phyloP scores from a whole-genome alignment of 495 filamentous ascomycete species.

The Margaritispora aquatica region DNA sequence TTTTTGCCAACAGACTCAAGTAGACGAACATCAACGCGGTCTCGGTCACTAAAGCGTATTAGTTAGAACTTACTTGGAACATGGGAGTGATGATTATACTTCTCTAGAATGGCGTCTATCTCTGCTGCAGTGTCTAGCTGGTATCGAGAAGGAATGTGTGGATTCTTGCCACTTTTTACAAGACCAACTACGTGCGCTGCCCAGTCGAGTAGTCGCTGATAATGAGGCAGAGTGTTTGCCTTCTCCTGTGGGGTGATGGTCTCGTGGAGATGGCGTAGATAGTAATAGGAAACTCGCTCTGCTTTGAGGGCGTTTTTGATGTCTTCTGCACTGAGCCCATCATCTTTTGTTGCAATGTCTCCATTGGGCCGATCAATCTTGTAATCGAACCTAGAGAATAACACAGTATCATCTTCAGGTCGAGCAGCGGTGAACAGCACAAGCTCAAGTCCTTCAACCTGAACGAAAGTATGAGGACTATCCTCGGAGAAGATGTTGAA shows the following conservation, averaged over 20 bases:
- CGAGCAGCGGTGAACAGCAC: neutral
- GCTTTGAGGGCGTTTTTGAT: too few species aligned
- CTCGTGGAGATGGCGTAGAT: too few species aligned
- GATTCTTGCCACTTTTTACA: too few species aligned
- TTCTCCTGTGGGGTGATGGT: too few species aligned
- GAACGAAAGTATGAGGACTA: neutral
- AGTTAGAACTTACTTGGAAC: neutral
- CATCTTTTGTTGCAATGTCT: neutral
- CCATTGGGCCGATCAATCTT: neutral
- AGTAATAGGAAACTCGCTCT: too few species aligned
- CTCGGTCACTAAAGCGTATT: neutral
- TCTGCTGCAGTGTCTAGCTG: too few species aligned
- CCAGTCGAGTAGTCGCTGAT: too few species aligned
- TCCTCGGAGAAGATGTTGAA: neutral
- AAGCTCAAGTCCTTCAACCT: neutral
- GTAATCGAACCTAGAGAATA: neutral
- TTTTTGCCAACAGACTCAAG: conserved; percentile 29
- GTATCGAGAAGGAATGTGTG: too few species aligned
- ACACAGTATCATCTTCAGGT: conserved; percentile 13
- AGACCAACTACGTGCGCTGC: too few species aligned
- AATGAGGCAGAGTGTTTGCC: too few species aligned
- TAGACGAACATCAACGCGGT: conserved; percentile 8
- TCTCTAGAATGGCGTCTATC: neutral
- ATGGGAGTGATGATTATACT: neutral
- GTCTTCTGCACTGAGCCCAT: neutral